Conservation (phyloP, 345 rosid species). For the Durio zibethinus region DNA sequence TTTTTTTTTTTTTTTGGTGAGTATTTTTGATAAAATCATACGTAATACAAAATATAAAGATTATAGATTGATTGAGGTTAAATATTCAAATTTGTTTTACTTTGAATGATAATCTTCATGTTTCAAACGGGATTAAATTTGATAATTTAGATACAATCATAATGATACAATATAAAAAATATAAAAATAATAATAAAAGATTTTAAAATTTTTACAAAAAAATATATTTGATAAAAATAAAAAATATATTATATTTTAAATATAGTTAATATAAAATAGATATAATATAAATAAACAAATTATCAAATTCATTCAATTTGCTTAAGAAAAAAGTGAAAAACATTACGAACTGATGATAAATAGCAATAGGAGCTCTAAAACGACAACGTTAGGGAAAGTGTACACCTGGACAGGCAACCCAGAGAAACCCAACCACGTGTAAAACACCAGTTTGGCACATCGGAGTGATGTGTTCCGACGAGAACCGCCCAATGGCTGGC, state of each 20-base stretch:
- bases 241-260: too few species aligned
- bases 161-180: too few species aligned
- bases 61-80: neutral
- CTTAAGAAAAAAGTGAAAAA: neutral
- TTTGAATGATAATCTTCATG: neutral
- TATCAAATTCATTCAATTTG: too few species aligned
- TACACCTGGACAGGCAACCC: slow-evolving; percentile 5
- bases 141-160: too few species aligned
- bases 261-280: too few species aligned
- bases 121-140: neutral
- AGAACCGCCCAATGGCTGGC: slow-evolving; percentile 25
- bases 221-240: too few species aligned
- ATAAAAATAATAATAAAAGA: too few species aligned
- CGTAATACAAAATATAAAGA: neutral
- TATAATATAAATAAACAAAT: too few species aligned
- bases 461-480: slow-evolving; percentile 23
- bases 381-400: neutral
- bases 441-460: slow-evolving; percentile 3
- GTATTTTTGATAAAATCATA: neutral
- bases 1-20: neutral
- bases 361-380: neutral
- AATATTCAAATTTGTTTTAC: slow-evolving; percentile 5
- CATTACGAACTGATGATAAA: neutral
- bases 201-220: too few species aligned
- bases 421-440: slow-evolving; percentile 26